Evolutionary conservation across 2,329 filamentous ascomycete species (phyloP), one percentile per base, ranked within the genome.

Genomic region (Podosphaera xanthii): DNA sequence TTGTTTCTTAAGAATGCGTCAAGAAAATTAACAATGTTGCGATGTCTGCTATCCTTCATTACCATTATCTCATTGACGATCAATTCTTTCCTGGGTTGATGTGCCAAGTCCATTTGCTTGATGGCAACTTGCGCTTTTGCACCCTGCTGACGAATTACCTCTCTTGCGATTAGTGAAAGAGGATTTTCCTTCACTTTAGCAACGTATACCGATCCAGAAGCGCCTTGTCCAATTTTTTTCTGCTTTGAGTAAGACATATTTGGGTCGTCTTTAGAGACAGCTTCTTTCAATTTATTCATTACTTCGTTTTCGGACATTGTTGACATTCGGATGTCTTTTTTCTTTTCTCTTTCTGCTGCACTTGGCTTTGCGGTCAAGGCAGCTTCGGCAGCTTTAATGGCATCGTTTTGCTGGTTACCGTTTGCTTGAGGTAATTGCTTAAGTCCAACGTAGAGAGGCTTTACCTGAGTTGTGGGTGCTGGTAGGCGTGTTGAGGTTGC

Each of bases 21-120:
- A 40, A 98, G 75, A 74, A 95, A 98, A 73, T 98, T 98, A 72
- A 98, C 92, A 75, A 98, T 98, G 72, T 98, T 98, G 62, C 86
- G 84, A 71, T 98, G 92, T 70, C 90, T 87, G 76, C 88, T 95
- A 74, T 98, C 92, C 75, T 97, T 96, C 92, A 98, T 98, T 61
- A 98, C 92, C 75, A 98, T 94, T 69, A 98, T 98, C 69, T 98
- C 92, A 71, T 98, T 98, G 58, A 98, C 92, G 68, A 98, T 98
- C 68, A 98, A 75, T 72, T 98, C 92, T 76, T 98, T 98, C 61
- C 92, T 80, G 55, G 92, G 92, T 72, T 98, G 92, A 69, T 94
- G 92, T 57, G 91, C 88, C 59, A 98, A 80, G 73, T 98, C 92
- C 92, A 98, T 98, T 74, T 98, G 92, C 75, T 98, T 98, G 70